Evolutionary conservation across 2,329 filamentous ascomycete species (phyloP).

Genomic region (Aspergillus latus): DNA sequence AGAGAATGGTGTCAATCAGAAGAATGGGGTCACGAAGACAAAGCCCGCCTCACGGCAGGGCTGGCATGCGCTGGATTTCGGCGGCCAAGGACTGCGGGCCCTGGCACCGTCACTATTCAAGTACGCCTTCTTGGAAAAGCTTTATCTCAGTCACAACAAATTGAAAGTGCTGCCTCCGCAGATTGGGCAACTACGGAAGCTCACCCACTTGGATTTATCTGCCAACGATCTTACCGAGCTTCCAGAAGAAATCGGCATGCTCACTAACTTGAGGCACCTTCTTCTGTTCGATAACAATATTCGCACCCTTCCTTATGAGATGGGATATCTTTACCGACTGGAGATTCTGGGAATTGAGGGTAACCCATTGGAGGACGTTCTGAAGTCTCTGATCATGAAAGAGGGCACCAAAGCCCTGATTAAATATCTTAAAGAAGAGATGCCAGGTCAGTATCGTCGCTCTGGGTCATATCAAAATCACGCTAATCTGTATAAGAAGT

Average conservation of each 20-base stretch:
- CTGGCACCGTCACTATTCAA: constrained; percentile 77
- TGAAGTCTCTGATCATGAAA: constrained; percentile 81
- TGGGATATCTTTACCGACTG: constrained; percentile 84
- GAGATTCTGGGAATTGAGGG: constrained; percentile 90
- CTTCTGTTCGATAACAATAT: constrained; percentile 90
- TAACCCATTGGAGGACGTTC: constrained; percentile 73
- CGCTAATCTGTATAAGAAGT: constrained; percentile 51
- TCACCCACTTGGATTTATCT: constrained; percentile 83
- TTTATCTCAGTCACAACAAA: constrained; percentile 93
- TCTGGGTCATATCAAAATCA: neutral
- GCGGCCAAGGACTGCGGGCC: constrained; percentile 88
- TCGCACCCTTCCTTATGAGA: constrained; percentile 74
- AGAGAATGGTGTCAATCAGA: constrained; percentile 54
- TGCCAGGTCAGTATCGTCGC: constrained; percentile 66
- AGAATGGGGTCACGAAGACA: constrained; percentile 65
- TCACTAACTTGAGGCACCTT: constrained; percentile 83
- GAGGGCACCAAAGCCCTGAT: constrained; percentile 85
- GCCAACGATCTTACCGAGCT: constrained; percentile 80
- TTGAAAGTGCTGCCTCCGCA: constrained; percentile 74
- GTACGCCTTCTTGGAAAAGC: constrained; percentile 85
- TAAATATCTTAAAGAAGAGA: constrained; percentile 76
- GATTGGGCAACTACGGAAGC: constrained; percentile 77
- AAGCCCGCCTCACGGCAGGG: constrained; percentile 65
- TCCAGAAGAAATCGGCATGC: constrained; percentile 93
- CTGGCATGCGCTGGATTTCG: constrained; percentile 92